A percentile compares a stretch with the other conserved stretches of the same genome.
phyloP scores from a whole-genome alignment of 768 basidiomycete genomes.

The Termitomyces sp. region DNA sequence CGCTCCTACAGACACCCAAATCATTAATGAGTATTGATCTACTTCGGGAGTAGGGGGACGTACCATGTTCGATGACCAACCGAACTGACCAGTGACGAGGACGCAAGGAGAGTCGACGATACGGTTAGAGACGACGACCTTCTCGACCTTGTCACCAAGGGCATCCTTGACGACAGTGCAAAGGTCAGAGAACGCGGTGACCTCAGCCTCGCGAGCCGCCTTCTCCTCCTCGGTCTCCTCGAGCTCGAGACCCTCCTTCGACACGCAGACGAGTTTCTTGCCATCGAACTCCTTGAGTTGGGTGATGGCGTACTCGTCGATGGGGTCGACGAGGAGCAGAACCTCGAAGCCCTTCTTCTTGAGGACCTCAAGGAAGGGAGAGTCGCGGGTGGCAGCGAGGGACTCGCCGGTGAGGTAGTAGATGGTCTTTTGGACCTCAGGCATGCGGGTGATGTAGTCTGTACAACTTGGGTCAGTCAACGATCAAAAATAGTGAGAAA shows the following conservation, averaged over 20 bases:
- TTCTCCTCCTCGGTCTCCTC: slow-evolving; percentile 99
- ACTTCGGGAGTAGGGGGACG: slow-evolving; percentile 14
- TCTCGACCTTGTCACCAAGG: slow-evolving; percentile 99
- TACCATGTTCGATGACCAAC: slow-evolving; percentile 99
- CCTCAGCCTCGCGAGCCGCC: slow-evolving; percentile 82
- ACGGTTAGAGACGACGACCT: slow-evolving; percentile 97
- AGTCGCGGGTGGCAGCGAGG: slow-evolving; percentile 84
- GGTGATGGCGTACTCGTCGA: slow-evolving; percentile 97
- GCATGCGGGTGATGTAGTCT: slow-evolving; percentile 99
- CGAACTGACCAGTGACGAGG: slow-evolving; percentile 97
- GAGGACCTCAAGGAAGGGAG: slow-evolving; percentile 98
- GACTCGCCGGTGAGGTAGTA: slow-evolving; percentile 99
- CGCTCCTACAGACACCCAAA: slow-evolving; percentile 54
- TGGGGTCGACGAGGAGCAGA: slow-evolving; percentile 95
- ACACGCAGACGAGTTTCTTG: slow-evolving; percentile 96
- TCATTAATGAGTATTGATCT: background rate
- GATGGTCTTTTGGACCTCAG: slow-evolving; percentile 96
- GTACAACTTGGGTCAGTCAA: background rate
- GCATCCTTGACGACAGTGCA: slow-evolving; percentile 97
- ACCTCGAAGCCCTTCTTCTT: slow-evolving; percentile 99
- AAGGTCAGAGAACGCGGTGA: slow-evolving; percentile 77
- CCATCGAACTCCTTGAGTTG: slow-evolving; percentile 99
- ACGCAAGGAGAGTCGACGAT: slow-evolving; percentile 96
- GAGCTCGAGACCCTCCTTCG: slow-evolving; percentile 98
- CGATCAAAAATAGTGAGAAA: background rate